phyloP scores from a whole-genome alignment of 192 early-diverging fungal genomes.

The Geranomyces michiganensis region DNA sequence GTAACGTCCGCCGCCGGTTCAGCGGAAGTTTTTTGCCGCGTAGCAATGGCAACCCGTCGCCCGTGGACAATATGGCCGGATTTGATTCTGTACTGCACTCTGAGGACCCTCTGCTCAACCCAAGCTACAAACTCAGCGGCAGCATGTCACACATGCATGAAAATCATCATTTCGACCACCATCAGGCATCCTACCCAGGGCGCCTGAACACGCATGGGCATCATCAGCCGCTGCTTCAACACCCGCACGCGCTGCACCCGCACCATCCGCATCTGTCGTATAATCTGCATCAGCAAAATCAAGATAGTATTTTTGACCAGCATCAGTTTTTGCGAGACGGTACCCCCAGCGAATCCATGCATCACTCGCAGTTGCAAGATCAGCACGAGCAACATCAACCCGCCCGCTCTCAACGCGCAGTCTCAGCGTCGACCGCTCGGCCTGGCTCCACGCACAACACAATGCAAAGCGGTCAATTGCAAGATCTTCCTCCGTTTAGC shows the following conservation, averaged over 20 bases:
- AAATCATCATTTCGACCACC: too few species aligned
- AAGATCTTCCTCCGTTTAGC: conserved; percentile 13
- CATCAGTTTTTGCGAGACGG: conserved; percentile 1
- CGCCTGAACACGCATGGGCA: too few species aligned
- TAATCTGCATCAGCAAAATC: too few species aligned
- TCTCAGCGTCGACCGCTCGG: neutral
- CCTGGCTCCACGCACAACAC: neutral
- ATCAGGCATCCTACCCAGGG: too few species aligned
- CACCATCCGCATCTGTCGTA: too few species aligned
- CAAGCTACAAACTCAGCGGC: neutral
- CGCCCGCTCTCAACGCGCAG: neutral
- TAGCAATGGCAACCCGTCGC: neutral
- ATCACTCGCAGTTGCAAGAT: conserved; percentile 3
- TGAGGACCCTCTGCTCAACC: conserved; percentile 27
- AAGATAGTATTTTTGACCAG: neutral
- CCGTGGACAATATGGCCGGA: neutral
- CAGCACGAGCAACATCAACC: conserved; percentile 23
- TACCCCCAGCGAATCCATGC: neutral
- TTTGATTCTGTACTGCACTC: conserved; percentile 13
- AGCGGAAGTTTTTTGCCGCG: neutral
- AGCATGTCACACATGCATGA: neutral
- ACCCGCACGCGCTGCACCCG: too few species aligned
- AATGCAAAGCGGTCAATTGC: conserved; percentile 2
- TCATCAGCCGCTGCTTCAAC: too few species aligned
- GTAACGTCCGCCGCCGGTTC: neutral